phyloP scores from a whole-genome alignment of 140 eudicot species.

The Stevia rebaudiana region DNA sequence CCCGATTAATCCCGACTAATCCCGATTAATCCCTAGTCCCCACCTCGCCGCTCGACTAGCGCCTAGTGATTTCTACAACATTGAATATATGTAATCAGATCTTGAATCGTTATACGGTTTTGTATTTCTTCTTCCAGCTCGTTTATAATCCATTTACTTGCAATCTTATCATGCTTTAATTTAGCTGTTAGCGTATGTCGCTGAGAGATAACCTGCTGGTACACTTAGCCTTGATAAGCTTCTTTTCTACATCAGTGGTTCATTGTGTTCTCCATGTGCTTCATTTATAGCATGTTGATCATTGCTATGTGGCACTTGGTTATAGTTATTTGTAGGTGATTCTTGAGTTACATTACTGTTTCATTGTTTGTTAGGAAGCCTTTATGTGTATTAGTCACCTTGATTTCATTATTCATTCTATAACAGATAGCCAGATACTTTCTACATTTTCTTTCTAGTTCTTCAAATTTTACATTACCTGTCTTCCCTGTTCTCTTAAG shows the following conservation, averaged over 20 bases:
- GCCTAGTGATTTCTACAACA: too few species aligned
- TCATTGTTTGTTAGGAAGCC: background rate
- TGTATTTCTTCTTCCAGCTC: background rate
- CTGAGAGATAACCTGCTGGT: background rate
- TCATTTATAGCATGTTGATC: background rate
- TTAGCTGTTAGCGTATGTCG: background rate
- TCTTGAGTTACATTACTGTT: background rate
- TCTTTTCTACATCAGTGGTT: background rate
- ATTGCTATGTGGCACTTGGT: background rate
- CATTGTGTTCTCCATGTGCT: background rate
- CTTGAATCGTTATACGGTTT: background rate
- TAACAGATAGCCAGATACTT: background rate
- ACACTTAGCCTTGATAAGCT: background rate
- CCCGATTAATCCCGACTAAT: too few species aligned
- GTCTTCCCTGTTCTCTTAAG: background rate
- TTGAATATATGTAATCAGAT: slow-evolving; percentile 9
- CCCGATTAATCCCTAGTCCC: too few species aligned
- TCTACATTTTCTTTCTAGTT: background rate
- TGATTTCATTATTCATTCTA: background rate
- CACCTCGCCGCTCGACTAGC: too few species aligned
- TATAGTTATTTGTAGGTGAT: background rate
- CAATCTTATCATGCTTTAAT: background rate
- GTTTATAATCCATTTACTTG: background rate
- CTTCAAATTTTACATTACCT: background rate
- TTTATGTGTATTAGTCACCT: background rate